phyloP scores from a whole-genome alignment of 306 rosid species.

The Rosa lucieae region DNA sequence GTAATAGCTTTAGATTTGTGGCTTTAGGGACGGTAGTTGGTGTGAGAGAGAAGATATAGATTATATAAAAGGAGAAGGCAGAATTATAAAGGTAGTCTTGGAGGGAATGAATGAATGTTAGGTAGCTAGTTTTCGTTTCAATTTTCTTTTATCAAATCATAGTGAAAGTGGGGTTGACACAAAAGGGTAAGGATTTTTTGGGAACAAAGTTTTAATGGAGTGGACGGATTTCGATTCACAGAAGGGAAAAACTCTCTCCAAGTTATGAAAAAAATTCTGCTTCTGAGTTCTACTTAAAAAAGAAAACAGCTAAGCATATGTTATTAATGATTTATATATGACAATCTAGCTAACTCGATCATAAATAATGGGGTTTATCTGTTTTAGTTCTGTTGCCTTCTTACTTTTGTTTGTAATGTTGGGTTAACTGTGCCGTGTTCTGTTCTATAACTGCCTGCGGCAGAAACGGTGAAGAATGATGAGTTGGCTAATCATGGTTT shows the following conservation, averaged over 20 bases:
- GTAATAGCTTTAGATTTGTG: background rate
- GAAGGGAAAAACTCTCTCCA: background rate
- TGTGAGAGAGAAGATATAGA: constrained; percentile 20
- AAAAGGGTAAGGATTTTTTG: background rate
- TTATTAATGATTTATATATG: background rate
- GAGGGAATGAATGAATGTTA: constrained; percentile 14
- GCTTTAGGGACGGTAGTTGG: constrained; percentile 12
- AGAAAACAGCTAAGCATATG: background rate
- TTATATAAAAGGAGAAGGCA: background rate
- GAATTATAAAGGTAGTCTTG: background rate
- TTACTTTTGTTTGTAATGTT: background rate
- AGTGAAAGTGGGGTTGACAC: constrained; percentile 16
- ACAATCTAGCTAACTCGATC: background rate
- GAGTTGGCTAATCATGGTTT: background rate
- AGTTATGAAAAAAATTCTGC: background rate
- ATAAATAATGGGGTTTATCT: background rate
- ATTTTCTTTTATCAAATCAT: background rate
- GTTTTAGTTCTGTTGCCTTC: background rate
- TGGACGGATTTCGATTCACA: background rate
- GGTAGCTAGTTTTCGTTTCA: constrained; percentile 5
- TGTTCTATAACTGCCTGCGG: background rate
- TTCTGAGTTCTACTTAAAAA: background rate
- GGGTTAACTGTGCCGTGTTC: background rate
- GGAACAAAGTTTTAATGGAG: background rate
- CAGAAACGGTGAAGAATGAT: background rate